phyloP scores from a whole-genome alignment of 805 yeast genomes.

The Lipomyces orientalis region DNA sequence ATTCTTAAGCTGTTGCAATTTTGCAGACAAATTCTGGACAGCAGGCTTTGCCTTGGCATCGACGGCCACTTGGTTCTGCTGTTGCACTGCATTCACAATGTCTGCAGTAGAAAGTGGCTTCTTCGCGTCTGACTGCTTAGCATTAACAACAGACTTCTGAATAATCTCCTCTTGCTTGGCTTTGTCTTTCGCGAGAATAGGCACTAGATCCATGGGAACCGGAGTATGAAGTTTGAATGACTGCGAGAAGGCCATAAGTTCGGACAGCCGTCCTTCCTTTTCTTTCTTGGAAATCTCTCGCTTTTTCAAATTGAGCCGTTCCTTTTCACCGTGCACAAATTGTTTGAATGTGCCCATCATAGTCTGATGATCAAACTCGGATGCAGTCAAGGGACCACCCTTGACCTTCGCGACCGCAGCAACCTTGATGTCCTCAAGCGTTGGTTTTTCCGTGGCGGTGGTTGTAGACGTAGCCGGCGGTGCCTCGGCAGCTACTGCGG shows the following conservation, averaged over 20 bases:
- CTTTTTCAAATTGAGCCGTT: conserved; percentile 42
- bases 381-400: not conserved
- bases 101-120: conserved; percentile 36
- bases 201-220: conserved; percentile 69
- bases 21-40: conserved; percentile 11
- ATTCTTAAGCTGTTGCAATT: conserved; percentile 24
- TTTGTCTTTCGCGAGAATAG: conserved; percentile 71
- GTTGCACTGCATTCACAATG: conserved; percentile 37
- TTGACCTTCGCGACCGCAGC: not conserved
- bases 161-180: conserved; percentile 66
- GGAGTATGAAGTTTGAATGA: conserved; percentile 66
- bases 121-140: conserved; percentile 30
- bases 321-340: conserved; percentile 45
- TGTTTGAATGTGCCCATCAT: conserved; percentile 44
- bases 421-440: conserved; percentile 32
- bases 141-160: conserved; percentile 40
- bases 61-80: conserved; percentile 11
- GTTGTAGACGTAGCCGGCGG: not conserved
- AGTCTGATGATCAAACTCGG: conserved; percentile 28
- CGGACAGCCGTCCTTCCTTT: conserved; percentile 45
- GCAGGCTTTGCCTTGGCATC: not conserved
- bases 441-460: conserved; percentile 6
- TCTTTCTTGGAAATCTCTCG: conserved; percentile 42
- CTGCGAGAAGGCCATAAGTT: conserved; percentile 75
- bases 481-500: not conserved